These are phyloP conservation scores for Phytophthora aleatoria DNA, from an alignment of 352 stramenopile genomes.

Conservation along the genomic window DNA sequence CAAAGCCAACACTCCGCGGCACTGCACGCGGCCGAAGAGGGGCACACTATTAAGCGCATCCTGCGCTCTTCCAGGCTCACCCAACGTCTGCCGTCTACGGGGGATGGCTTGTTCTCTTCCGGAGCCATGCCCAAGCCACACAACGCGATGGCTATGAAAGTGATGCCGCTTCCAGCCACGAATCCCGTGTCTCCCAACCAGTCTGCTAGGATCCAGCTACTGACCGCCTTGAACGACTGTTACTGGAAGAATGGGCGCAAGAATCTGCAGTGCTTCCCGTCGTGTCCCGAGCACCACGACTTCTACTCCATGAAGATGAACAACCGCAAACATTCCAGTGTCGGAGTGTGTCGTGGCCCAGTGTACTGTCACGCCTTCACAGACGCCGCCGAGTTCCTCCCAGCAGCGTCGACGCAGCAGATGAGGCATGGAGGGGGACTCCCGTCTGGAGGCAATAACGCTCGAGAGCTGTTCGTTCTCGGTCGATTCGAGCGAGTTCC, in stretches of 20 bases:
- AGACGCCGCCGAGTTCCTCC: conserved; percentile 26
- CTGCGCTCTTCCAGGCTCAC: conserved; percentile 25
- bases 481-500: conserved; percentile 82
- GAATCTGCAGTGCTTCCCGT: conserved; percentile 90
- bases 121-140: conserved; percentile 5
- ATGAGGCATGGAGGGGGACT: conserved; percentile 63
- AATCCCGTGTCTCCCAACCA: conserved; percentile 13
- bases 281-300: conserved; percentile 86
- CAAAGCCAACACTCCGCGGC: background rate
- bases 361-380: conserved; percentile 81
- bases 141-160: conserved; percentile 9
- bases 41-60: conserved; percentile 24
- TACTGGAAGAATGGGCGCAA: conserved; percentile 93
- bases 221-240: conserved; percentile 68
- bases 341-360: conserved; percentile 80
- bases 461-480: conserved; percentile 72
- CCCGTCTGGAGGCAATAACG: conserved; percentile 43
- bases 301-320: conserved; percentile 93
- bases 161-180: conserved; percentile 7
- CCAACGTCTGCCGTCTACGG: conserved; percentile 2
- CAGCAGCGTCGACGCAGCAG: conserved; percentile 42
- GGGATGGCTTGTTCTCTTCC: background rate
- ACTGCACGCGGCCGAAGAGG: conserved; percentile 7
- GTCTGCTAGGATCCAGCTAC: conserved; percentile 44
- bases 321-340: conserved; percentile 86